Conservation (phyloP, 148 eudicot genomes). For the Rheum nobile region DNA sequence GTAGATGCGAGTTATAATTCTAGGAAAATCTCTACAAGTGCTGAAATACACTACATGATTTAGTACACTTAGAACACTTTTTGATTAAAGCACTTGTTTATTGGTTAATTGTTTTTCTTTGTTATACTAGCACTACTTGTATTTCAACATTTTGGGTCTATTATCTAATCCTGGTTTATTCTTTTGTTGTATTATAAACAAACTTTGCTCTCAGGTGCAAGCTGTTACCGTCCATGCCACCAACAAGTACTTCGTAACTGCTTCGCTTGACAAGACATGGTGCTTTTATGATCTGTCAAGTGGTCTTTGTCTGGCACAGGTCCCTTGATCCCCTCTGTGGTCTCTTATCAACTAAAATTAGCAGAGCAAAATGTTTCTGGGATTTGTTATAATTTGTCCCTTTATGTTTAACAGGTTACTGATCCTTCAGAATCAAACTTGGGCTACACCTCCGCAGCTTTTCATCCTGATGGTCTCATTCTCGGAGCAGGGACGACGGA, state of each 20-base stretch:
- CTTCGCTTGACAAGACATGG: constrained; percentile 91
- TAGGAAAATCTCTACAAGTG: not conserved
- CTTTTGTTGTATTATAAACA: not conserved
- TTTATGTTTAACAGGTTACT: constrained; percentile 38
- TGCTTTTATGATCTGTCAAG: constrained; percentile 85
- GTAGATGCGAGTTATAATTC: not conserved
- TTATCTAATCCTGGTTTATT: not conserved
- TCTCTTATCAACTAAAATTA: not conserved
- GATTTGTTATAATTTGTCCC: not conserved
- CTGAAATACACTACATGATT: not conserved
- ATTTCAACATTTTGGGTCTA: not conserved
- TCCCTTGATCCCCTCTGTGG: constrained; percentile 11
- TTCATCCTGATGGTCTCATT: constrained; percentile 98
- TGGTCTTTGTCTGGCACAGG: constrained; percentile 89
- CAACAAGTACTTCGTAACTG: constrained; percentile 72
- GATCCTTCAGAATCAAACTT: constrained; percentile 44
- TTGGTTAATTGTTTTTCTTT: not conserved
- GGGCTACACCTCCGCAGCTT: constrained; percentile 92
- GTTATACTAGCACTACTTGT: not conserved
- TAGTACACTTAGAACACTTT: not conserved
- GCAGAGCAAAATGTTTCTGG: not conserved
- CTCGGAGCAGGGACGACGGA: constrained; percentile 92
- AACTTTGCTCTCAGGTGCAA: constrained; percentile 50
- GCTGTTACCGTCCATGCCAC: constrained; percentile 92
- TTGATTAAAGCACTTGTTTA: not conserved